Percentiles rank a stretch among this genome's conserved stretches.
These are phyloP conservation scores for Lunasporangiospora selenospora DNA, from an alignment of 192 early-diverging fungal genomes.

Conservation along the genomic window DNA sequence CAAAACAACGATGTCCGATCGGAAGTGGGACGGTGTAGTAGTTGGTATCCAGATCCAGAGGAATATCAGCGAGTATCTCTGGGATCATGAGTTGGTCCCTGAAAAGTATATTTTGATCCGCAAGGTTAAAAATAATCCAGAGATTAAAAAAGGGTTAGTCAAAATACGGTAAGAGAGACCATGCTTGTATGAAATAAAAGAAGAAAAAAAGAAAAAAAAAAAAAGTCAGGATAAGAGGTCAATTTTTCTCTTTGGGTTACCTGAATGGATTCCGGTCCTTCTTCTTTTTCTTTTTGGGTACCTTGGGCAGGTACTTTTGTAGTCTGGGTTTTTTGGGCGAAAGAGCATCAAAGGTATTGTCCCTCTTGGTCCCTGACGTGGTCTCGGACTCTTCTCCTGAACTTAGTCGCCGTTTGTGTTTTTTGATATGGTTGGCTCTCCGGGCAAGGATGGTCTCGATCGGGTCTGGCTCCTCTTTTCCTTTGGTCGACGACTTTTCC, in stretches of 20 bases:
- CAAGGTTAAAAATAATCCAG: neutral
- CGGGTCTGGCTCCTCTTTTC: neutral
- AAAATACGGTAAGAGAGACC: neutral
- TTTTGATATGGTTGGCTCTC: neutral
- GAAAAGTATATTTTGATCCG: neutral
- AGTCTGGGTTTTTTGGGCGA: slow-evolving; percentile 32
- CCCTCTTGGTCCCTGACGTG: slow-evolving; percentile 5
- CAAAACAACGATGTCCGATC: slow-evolving; percentile 62
- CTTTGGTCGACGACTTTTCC: neutral
- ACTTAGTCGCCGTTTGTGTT: slow-evolving; percentile 32
- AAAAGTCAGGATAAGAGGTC: no score
- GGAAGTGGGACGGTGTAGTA: slow-evolving; percentile 63
- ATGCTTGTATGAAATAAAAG: neutral
- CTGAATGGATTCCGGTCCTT: slow-evolving; percentile 47
- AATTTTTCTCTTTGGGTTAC: no score
- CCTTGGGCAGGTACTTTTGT: slow-evolving; percentile 30
- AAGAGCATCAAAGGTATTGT: slow-evolving; percentile 8
- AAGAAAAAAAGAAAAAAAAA: neutral
- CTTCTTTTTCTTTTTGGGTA: slow-evolving; percentile 31
- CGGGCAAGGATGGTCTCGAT: no score
- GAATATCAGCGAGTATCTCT: slow-evolving; percentile 57
- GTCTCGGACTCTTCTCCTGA: slow-evolving; percentile 31
- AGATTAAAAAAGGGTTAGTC: neutral
- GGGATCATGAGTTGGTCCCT: slow-evolving; percentile 65
- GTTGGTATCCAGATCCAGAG: slow-evolving; percentile 52